phyloP scores from a whole-genome alignment of 164 flowering plant species.

The Aristolochia contorta region DNA sequence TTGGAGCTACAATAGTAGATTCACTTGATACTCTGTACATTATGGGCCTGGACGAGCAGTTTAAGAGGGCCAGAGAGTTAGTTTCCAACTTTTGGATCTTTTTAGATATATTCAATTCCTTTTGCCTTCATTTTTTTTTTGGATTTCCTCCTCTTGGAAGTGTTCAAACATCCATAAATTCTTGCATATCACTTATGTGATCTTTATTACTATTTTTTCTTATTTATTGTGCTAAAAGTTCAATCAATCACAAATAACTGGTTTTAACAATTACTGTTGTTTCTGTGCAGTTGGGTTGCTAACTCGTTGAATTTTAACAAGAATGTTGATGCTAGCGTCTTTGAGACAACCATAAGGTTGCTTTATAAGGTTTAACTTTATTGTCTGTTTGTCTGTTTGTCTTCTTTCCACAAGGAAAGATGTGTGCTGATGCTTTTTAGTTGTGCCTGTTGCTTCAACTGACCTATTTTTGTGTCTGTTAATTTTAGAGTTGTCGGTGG shows the following conservation, averaged over 20 bases:
- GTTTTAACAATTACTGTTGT: constrained; percentile 5
- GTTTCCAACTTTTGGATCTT: constrained; percentile 16
- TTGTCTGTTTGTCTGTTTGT: constrained; percentile 12
- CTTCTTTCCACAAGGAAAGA: constrained; percentile 8
- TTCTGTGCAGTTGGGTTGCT: constrained; percentile 84
- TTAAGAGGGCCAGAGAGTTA: constrained; percentile 91
- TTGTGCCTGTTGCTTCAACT: constrained; percentile 2
- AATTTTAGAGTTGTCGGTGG: constrained; percentile 91
- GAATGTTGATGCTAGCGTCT: constrained; percentile 90
- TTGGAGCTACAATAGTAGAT: constrained; percentile 93
- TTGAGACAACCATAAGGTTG: constrained; percentile 99
- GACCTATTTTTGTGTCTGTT: constrained; percentile 4
- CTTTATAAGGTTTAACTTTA: constrained; percentile 62
- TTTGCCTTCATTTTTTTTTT: too few species aligned
- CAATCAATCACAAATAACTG: too few species aligned
- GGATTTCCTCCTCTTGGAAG: too few species aligned
- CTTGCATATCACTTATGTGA: too few species aligned
- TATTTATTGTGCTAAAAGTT: too few species aligned
- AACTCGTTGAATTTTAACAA: constrained; percentile 88
- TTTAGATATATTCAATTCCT: not conserved
- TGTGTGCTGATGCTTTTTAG: constrained; percentile 2
- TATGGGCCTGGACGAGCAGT: constrained; percentile 93
- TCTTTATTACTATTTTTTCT: too few species aligned
- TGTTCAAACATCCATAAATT: too few species aligned
- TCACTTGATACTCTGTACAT: constrained; percentile 92